Evolutionary conservation across 139 green algal species (phyloP).

Genomic region (Trebouxia sp.): DNA sequence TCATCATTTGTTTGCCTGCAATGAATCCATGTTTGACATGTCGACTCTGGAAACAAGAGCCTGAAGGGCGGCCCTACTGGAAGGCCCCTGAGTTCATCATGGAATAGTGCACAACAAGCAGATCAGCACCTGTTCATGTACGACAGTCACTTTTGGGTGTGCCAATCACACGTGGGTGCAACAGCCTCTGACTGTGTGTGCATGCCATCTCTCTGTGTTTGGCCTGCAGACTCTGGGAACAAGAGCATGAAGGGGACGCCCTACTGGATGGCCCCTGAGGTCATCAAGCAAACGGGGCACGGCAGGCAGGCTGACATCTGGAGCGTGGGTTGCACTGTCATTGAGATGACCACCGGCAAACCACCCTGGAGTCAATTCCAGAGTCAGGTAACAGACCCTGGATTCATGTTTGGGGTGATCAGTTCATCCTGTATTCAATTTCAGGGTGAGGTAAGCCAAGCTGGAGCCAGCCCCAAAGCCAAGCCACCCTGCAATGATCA

Average conservation of each 20-base stretch:
- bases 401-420: too few species aligned
- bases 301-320: conserved; percentile 93
- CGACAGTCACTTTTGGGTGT: not conserved
- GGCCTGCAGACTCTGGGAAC: conserved; percentile 57
- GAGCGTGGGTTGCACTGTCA: conserved; percentile 92
- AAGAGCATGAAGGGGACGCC: conserved; percentile 93
- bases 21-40: too few species aligned
- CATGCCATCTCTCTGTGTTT: not conserved
- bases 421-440: too few species aligned
- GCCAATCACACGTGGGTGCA: not conserved
- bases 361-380: conserved; percentile 78
- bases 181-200: too few species aligned
- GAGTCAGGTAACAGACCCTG: conserved; percentile 43
- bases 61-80: too few species aligned
- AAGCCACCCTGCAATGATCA: not conserved
- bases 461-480: not conserved
- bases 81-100: too few species aligned
- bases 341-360: conserved; percentile 96
- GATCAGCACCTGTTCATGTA: not conserved
- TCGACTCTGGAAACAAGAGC: too few species aligned
- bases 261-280: conserved; percentile 99
- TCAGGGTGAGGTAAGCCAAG: too few species aligned
- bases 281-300: conserved; percentile 86
- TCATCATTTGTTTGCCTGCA: too few species aligned
- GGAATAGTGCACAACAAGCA: too few species aligned